phyloP scores from a whole-genome alignment of 2,329 filamentous ascomycete genomes.

The Akanthomyces muscarius region DNA sequence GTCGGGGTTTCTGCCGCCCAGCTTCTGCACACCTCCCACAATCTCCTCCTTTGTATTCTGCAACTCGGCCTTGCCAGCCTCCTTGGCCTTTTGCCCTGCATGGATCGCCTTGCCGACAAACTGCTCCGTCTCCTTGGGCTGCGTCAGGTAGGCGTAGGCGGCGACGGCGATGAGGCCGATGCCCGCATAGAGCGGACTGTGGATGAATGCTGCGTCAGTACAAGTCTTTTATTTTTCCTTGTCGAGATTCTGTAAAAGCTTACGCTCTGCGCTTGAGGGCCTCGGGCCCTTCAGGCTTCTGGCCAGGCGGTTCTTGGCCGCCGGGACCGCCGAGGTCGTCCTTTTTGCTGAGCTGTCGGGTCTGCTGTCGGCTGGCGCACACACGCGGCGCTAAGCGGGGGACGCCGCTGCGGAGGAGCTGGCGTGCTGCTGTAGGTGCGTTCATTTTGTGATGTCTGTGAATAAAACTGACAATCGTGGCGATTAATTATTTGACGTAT shows the following conservation, averaged over 20 bases:
- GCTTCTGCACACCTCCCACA: background rate
- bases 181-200: slow-evolving; percentile 29
- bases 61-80: background rate
- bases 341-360: slow-evolving; percentile 16
- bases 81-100: slow-evolving; percentile 1
- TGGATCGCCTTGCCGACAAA: slow-evolving; percentile 3
- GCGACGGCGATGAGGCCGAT: slow-evolving; percentile 26
- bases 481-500: background rate
- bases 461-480: background rate
- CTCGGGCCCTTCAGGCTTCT: slow-evolving; percentile 28
- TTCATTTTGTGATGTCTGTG: background rate
- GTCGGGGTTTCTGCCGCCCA: slow-evolving; percentile 6
- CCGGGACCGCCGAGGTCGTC: slow-evolving; percentile 32
- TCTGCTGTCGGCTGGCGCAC: background rate
- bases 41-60: slow-evolving; percentile 10
- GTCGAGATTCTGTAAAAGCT: background rate
- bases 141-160: slow-evolving; percentile 27
- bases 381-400: background rate
- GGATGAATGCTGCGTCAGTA: background rate
- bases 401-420: slow-evolving; percentile 5
- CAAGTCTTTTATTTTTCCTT: background rate
- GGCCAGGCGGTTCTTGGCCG: slow-evolving; percentile 30
- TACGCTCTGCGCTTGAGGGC: slow-evolving; percentile 32
- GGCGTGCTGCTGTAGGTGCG: slow-evolving; percentile 2
- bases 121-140: slow-evolving; percentile 7